Evolutionary conservation across 495 filamentous ascomycete genomes (phyloP).

Genomic region (Tuber aestivum): DNA sequence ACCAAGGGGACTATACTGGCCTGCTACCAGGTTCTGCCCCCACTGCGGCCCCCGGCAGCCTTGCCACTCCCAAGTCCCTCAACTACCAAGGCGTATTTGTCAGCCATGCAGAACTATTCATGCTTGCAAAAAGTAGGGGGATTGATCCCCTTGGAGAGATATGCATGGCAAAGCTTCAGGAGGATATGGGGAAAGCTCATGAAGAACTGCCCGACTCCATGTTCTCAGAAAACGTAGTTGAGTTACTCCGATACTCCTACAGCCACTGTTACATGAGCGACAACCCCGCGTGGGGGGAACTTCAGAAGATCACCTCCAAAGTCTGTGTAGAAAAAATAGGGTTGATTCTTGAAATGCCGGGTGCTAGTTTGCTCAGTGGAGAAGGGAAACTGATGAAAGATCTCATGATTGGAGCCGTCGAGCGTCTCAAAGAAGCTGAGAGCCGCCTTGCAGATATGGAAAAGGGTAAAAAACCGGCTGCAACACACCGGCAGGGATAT

Average conservation of each 20-base stretch:
- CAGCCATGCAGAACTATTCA: neutral
- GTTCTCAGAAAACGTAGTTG: neutral
- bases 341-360: neutral
- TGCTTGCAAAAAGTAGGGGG: neutral
- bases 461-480: no score
- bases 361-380: neutral
- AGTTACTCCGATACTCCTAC: neutral
- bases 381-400: neutral
- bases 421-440: neutral
- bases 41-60: no score
- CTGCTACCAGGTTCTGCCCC: neutral
- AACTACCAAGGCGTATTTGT: neutral
- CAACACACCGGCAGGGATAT: neutral
- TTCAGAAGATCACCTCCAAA: neutral
- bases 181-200: neutral
- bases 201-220: neutral
- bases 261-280: neutral
- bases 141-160: neutral
- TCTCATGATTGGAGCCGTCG: neutral
- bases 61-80: neutral
- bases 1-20: slow-evolving; percentile 8
- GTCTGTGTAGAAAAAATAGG: neutral
- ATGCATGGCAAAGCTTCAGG: neutral
- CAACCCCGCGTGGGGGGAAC: neutral
- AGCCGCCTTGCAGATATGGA: no score